phyloP scores from a whole-genome alignment of 106 monocot species.

The Platanthera guangdongensis region DNA sequence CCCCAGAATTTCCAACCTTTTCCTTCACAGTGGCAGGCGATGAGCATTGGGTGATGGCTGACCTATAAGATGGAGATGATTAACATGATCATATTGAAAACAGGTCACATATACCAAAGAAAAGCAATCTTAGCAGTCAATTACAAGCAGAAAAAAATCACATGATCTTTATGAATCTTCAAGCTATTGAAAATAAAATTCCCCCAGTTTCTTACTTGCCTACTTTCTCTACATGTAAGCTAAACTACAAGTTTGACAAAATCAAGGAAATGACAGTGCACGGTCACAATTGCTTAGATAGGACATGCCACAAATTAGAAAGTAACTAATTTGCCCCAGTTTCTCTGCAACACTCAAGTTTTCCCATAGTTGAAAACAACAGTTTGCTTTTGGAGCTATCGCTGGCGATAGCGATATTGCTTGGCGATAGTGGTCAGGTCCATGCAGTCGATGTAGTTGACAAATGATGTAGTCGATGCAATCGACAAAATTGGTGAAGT shows the following conservation, averaged over 20 bases:
- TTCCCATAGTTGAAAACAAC: too few relatives aligned
- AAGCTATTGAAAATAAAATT: not conserved
- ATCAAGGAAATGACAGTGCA: not conserved
- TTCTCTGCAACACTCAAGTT: too few relatives aligned
- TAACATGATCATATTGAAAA: not conserved
- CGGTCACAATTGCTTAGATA: not conserved
- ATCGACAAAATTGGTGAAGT: too few relatives aligned
- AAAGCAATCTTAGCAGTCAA: not conserved
- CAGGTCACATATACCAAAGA: not conserved
- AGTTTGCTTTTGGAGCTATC: too few relatives aligned
- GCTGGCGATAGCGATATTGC: too few relatives aligned
- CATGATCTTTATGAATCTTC: not conserved
- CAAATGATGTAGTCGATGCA: too few relatives aligned
- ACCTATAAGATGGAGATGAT: constrained; percentile 36
- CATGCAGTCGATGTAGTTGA: too few relatives aligned
- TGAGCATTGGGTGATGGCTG: constrained; percentile 80
- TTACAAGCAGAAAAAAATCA: not conserved
- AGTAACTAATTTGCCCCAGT: not conserved
- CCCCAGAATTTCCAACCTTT: constrained; percentile 89
- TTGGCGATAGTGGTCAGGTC: too few relatives aligned
- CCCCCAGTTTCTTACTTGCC: not conserved
- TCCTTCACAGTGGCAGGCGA: constrained; percentile 91
- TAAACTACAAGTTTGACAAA: not conserved
- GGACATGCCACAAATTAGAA: not conserved
- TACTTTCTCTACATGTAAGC: not conserved